These are phyloP conservation scores for Neurospora cerealis DNA, from an alignment of 495 filamentous ascomycete genomes.

Conservation along the genomic window DNA sequence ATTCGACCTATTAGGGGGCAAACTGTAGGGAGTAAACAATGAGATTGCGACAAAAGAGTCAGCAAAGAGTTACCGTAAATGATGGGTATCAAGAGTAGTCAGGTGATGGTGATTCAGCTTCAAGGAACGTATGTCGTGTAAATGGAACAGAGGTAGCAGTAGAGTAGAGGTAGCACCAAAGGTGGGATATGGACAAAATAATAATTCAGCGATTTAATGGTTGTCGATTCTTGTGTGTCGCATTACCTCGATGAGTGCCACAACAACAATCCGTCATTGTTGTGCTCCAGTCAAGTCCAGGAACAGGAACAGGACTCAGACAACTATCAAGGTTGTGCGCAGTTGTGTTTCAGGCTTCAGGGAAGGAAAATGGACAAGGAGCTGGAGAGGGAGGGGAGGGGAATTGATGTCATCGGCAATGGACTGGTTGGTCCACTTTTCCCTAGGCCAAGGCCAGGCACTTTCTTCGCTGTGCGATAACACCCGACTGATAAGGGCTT, in stretches of 20 bases:
- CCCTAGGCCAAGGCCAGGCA: too few relatives aligned
- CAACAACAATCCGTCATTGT: background rate
- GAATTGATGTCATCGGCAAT: background rate
- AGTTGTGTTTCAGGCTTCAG: background rate
- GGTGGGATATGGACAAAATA: background rate
- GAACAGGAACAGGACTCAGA: background rate
- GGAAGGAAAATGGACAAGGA: background rate
- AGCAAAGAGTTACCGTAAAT: background rate
- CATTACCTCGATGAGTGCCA: background rate
- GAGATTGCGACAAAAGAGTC: background rate
- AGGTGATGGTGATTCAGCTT: background rate
- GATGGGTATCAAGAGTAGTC: background rate
- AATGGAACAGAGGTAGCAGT: too few relatives aligned
- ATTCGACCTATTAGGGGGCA: background rate
- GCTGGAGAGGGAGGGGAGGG: background rate
- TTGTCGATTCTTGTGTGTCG: background rate
- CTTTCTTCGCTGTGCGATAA: background rate
- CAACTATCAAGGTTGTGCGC: background rate
- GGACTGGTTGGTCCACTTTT: background rate
- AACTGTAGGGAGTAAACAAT: background rate
- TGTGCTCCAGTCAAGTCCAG: background rate
- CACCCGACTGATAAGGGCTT: background rate
- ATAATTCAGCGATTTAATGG: background rate
- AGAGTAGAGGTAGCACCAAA: background rate
- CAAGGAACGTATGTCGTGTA: background rate